Evolutionary conservation across 2,329 filamentous ascomycete genomes (phyloP), one percentile per base, ranked within the genome.

Genomic region (Claviceps paspali): DNA sequence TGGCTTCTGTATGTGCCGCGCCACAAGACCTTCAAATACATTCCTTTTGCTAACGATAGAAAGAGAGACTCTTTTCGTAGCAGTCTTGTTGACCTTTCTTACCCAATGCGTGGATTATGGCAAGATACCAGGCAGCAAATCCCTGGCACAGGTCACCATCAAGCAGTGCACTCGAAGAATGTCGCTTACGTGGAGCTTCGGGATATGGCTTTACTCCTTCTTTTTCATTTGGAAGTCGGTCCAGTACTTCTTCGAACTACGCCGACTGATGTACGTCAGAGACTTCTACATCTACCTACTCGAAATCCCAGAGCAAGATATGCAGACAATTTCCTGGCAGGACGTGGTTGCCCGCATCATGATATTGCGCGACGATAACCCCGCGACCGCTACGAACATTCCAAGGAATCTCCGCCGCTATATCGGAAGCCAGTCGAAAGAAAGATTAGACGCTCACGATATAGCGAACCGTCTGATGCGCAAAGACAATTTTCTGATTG

Each of bases 381-480:
- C 87, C n/a, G 76, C 80, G 43, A 94, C 87, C 12, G 71, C 72
- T 8, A 65, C 59, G 8, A 72, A 69, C 40, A 61, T 75, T 41
- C 66, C 68, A 1, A 60, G 61, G 3, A 60, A 58, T 5, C 60
- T 73, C 40, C 65, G 70, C 3, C 62, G 59, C n/a, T 76, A 65
- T 46, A 68, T 88, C 44, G 82, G 82, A 32, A 86, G 78, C 41
- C 85, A 92, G 52, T 92, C 85, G 17, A 93, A 95, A 55, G 85
- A 96, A 59, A 73, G 88, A 43, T 78, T 98, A 48, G 91, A 95
- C 57, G 91, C 91, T 9, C 85, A 95, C 50, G 91, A 95, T 52
- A 96, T 98, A 54, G 91, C 91, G 6, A 98, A 96, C 52, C 76
- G 91, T 23, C 62, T 98, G 32, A 96, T 98, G 91, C 79, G 91